Base-by-base conservation (phyloP, 768 basidiomycete species). In the Thelephora aurantiotincta region DNA sequence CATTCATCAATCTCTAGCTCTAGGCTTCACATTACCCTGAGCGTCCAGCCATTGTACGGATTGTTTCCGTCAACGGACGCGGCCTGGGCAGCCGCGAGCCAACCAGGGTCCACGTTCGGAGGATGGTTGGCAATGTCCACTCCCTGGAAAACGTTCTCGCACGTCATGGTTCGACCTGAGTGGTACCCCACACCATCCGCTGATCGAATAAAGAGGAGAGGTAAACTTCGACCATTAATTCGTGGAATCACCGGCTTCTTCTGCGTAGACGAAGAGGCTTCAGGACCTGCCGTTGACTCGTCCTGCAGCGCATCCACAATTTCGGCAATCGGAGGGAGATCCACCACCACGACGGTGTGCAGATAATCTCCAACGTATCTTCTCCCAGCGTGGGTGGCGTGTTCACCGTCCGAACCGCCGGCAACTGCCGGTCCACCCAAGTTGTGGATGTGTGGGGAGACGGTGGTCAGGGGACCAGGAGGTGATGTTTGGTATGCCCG, bases 151-250 rank as follows among this genome's bases (percentile, higher is more conserved):
- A 84, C 74, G 57, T 84, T 84, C 60, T 90, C 87, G 58, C 83
- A 85, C 14, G 84, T 74, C 49, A 91, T 78, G 37, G 82, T 84
- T 52, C 86, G 75, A 34, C 87, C 87, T 18, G 89, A 89, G 60
- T 89, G 85, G 60, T 89, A 91, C 3, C 88, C 88, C 26, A 90
- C 78, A n/a, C 89, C 86, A 55, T 91, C 88, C 36, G 68, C 74
- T 13, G 81, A 69, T 30, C 88, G 78, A 49, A 91, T 88, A 59
- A 91, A 90, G 35, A 91, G 60, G 54, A 91, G 58, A 0, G 88
- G 88, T 4, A 91, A 68, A 53, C 72, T 84, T 46, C 81, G 75
- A 6, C 82, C 80, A 2, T 76, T 60, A 43, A 86, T 74, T n/a
- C 76, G 65, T 26, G 76, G 73, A 65, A 48, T 48, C 51, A 51